Percentiles rank a stretch among this genome's conserved stretches.
phyloP scores from a whole-genome alignment of 2,329 filamentous ascomycete genomes.

The Verruconis gallopava region DNA sequence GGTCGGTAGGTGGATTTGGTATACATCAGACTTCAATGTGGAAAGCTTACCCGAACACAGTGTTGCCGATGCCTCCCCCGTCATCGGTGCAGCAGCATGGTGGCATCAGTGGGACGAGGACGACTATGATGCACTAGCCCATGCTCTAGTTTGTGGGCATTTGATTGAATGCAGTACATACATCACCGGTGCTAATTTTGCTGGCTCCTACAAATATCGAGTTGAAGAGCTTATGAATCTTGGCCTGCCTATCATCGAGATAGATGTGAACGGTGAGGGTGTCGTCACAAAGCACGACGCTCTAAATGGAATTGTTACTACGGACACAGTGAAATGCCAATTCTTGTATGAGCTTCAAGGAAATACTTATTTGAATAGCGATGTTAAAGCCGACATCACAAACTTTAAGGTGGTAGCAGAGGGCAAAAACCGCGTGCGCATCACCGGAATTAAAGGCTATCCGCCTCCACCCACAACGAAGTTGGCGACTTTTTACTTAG shows the following conservation, averaged over 20 bases:
- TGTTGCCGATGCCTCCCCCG: conserved; percentile 18
- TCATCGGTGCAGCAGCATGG: conserved; percentile 23
- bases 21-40: no score
- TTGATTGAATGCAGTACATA: conserved; percentile 35
- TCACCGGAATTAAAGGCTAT: conserved; percentile 27
- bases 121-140: conserved; percentile 38
- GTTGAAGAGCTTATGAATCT: conserved; percentile 26
- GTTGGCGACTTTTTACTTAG: conserved; percentile 29
- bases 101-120: conserved; percentile 41
- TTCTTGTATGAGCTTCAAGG: conserved; percentile 19
- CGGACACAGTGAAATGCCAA: conserved; percentile 14
- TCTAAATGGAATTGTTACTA: conserved; percentile 14
- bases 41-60: no score
- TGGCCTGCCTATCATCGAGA: conserved; percentile 17
- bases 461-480: conserved; percentile 37
- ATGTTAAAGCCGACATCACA: conserved; percentile 14
- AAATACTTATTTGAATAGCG: conserved; percentile 10
- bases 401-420: conserved; percentile 33
- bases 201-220: conserved; percentile 16
- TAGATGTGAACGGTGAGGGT: conserved; percentile 12
- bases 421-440: conserved; percentile 31
- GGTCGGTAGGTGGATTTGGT: conserved; percentile 15
- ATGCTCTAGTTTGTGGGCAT: conserved; percentile 38
- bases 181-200: conserved; percentile 9
- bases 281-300: conserved; percentile 13